Evolutionary conservation across 2,329 filamentous ascomycete species (phyloP), one percentile per base, ranked within the genome.

Genomic region (Pseudogymnoascus pannorum): DNA sequence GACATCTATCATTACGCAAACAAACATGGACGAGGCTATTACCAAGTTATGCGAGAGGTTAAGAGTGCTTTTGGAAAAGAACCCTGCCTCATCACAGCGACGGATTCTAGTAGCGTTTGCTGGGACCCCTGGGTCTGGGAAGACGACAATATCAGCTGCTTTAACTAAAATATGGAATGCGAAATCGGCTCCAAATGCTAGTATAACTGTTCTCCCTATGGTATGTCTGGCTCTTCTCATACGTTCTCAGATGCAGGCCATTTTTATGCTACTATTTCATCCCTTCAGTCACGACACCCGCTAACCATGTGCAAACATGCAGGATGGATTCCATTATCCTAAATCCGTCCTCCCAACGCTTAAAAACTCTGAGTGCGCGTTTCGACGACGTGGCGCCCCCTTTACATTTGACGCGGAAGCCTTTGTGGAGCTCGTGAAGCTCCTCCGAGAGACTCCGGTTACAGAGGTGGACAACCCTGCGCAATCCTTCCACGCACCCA

Each of bases 281-380:
- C 8, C 22, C 44, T 29, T 29, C 24, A 26, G 24, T 16, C 7
- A n/a, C 22, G 44, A 16, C 44, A 29, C 24, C 44, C 8, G 29
- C 36, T 36, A 24, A 20, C 24, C 38, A 31, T 48, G 11, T 58
- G 11, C 16, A 14, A 36, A 26, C 29, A 9, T 16, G 11, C 63
- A 72, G 67, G 72, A 73, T 61, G 72, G 71, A 8, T 73, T 72
- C 58, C 72, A 73, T 48, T 63, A 71, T 38, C 62, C 68, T 9
- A 66, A 68, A 42, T 67, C 65, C 4, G 60, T 57, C 0, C 63
- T 72, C 1, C 40, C 62, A 1, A 61, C 60, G 0, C 66, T 72
- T 18, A 38, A 62, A 5, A 66, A 71, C 29, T 65, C 70, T 0
- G 65, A 51, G 1, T 51, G 63, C n/a, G 70, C 71, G 6, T 67